A percentile compares a stretch with the other conserved stretches of the same genome.
These are phyloP conservation scores for Tilletia caries DNA, from an alignment of 1,284 basidiomycete species.

Conservation along the genomic window DNA sequence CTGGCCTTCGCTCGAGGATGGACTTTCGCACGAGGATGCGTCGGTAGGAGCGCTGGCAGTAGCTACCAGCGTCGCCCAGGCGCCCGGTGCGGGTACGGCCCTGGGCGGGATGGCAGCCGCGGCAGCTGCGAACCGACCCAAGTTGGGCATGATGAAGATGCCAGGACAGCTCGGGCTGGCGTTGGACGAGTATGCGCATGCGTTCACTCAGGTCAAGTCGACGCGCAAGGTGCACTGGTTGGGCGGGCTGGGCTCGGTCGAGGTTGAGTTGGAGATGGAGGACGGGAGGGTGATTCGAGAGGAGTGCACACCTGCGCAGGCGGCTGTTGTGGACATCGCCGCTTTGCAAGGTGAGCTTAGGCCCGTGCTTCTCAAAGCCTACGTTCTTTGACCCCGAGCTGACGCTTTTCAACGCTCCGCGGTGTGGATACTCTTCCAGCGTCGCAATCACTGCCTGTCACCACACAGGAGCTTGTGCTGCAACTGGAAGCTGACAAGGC, in stretches of 20 bases:
- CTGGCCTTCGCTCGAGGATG: constrained; percentile 33
- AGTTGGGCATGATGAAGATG: constrained; percentile 24
- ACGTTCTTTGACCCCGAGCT: neutral
- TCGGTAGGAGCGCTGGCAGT: neutral
- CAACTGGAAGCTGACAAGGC: constrained; percentile 13
- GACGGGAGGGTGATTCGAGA: constrained; percentile 26
- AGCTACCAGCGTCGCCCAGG: constrained; percentile 10
- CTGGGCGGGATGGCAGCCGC: neutral
- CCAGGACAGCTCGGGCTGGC: constrained; percentile 33
- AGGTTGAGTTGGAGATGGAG: constrained; percentile 37
- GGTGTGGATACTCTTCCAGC: neutral
- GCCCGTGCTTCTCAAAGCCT: neutral
- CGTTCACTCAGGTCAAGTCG: constrained; percentile 18
- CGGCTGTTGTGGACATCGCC: constrained; percentile 14
- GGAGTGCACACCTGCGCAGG: constrained; percentile 9
- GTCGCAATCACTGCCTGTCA: neutral
- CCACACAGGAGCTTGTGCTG: neutral
- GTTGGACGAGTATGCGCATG: constrained; percentile 25
- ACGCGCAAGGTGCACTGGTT: constrained; percentile 38
- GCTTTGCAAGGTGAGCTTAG: neutral
- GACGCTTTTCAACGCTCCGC: no score
- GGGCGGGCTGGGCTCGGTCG: constrained; percentile 37
- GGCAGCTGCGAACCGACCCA: neutral
- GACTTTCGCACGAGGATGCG: constrained; percentile 20
- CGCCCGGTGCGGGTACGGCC: neutral